A percentile compares a stretch with the other conserved stretches of the same genome.
Conservation (phyloP, 352 stramenopile species). For the Phytophthora sojae region DNA sequence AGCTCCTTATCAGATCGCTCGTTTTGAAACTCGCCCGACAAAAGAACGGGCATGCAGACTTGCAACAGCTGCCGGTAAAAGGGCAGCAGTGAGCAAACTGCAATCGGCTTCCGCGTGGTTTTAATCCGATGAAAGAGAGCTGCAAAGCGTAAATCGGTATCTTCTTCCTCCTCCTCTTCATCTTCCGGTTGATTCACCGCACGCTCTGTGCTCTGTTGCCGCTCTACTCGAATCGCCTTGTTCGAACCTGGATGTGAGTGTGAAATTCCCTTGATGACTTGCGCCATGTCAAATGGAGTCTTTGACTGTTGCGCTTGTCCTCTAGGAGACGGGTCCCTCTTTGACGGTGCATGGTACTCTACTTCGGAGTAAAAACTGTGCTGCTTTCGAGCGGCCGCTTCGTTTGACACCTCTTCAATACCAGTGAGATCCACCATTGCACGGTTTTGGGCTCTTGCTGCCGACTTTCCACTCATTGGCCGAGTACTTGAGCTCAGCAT, state of each 20-base stretch:
- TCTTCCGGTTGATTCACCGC: conserved; percentile 34
- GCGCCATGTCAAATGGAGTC: conserved; percentile 61
- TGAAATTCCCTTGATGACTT: conserved; percentile 71
- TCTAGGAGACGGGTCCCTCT: conserved; percentile 23
- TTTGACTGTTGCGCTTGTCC: conserved; percentile 45
- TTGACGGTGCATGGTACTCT: conserved; percentile 45
- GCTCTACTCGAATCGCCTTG: conserved; percentile 23
- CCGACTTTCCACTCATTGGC: conserved; percentile 70
- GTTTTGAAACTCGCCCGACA: conserved; percentile 70
- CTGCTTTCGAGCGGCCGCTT: conserved; percentile 62
- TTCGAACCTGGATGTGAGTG: conserved; percentile 53
- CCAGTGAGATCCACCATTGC: conserved; percentile 58
- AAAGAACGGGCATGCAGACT: conserved; percentile 76
- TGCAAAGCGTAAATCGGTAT: conserved; percentile 59
- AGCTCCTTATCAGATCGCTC: conserved; percentile 66
- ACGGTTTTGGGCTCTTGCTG: conserved; percentile 55
- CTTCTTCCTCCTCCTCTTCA: conserved; percentile 61
- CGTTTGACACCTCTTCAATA: conserved; percentile 47
- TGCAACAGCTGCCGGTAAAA: conserved; percentile 88
- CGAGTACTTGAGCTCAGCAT: conserved; percentile 30
- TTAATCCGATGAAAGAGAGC: conserved; percentile 86
- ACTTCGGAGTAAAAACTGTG: conserved; percentile 84
- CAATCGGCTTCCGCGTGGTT: conserved; percentile 76
- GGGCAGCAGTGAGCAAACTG: conserved; percentile 72
- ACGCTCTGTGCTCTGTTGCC: conserved; percentile 14